phyloP scores from a whole-genome alignment of 805 yeast species.

The Pichia thaimueangensis region DNA sequence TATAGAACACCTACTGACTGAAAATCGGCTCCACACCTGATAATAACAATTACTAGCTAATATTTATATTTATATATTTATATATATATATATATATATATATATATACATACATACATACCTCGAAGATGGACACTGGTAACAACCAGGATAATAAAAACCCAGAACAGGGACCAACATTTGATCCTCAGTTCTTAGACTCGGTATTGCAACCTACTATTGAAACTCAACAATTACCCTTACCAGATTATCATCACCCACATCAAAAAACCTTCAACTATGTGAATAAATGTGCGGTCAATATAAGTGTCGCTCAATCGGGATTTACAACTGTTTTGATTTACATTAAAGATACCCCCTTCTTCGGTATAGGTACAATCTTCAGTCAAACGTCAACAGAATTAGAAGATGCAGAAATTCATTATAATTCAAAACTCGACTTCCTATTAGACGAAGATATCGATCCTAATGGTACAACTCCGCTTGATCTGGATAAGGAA shows the following conservation, averaged over 20 bases:
- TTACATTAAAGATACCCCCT: constrained; percentile 12
- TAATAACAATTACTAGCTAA: too few relatives aligned
- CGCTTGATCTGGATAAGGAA: constrained; percentile 9
- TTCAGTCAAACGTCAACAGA: constrained; percentile 8
- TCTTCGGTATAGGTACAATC: constrained; percentile 15
- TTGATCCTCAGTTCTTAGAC: background rate
- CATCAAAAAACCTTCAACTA: constrained; percentile 10
- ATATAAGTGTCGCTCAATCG: constrained; percentile 10
- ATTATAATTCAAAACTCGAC: constrained; percentile 15
- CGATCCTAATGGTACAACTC: constrained; percentile 1
- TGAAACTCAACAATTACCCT: background rate
- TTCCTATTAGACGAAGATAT: constrained; percentile 13
- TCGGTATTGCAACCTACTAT: background rate
- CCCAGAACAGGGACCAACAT: background rate
- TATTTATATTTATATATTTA: too few relatives aligned
- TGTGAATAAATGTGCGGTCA: constrained; percentile 14
- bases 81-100: too few relatives aligned
- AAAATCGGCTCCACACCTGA: too few relatives aligned
- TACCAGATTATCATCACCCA: constrained; percentile 7
- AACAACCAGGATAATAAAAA: too few relatives aligned
- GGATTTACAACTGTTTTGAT: constrained; percentile 15
- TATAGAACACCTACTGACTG: too few relatives aligned
- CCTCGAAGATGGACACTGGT: too few relatives aligned
- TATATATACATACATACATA: too few relatives aligned
- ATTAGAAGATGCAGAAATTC: constrained; percentile 10